These are phyloP conservation scores for Populus hybrid DNA, from an alignment of 441 rosid species.

Conservation along the genomic window DNA sequence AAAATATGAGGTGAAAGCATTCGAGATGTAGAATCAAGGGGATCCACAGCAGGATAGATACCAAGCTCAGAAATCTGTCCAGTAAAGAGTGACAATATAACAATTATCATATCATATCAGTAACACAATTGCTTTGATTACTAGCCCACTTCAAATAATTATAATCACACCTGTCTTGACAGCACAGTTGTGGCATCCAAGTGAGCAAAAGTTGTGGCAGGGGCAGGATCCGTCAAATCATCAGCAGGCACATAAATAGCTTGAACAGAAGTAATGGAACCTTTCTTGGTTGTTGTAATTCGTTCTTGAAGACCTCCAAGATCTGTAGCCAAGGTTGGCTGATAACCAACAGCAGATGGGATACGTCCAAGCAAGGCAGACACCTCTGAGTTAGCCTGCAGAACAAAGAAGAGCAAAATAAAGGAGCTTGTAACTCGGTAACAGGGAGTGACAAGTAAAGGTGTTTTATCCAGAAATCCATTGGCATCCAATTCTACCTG, in stretches of 20 bases:
- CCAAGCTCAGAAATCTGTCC: slow-evolving; percentile 91
- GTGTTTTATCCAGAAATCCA: background rate
- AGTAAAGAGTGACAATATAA: background rate
- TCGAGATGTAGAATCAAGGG: slow-evolving; percentile 95
- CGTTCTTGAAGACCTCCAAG: slow-evolving; percentile 99
- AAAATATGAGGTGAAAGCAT: slow-evolving; percentile 95
- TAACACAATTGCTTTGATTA: background rate
- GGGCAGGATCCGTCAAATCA: slow-evolving; percentile 99
- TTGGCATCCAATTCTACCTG: slow-evolving; percentile 46
- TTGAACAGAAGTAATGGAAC: slow-evolving; percentile 96
- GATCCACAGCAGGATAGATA: slow-evolving; percentile 98
- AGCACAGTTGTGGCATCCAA: slow-evolving; percentile 99
- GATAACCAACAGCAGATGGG: slow-evolving; percentile 99
- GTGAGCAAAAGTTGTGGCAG: slow-evolving; percentile 97
- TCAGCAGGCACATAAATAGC: slow-evolving; percentile 99
- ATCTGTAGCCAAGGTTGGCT: slow-evolving; percentile 97
- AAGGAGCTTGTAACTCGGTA: background rate
- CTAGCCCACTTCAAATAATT: background rate
- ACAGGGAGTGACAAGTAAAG: background rate
- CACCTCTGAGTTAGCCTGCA: slow-evolving; percentile 96
- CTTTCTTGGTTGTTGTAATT: slow-evolving; percentile 96
- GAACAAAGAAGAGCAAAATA: background rate
- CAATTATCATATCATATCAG: background rate
- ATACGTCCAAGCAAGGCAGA: slow-evolving; percentile 99
- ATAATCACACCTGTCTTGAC: slow-evolving; percentile 69